Evolutionary conservation across 148 eudicot species (phyloP), one percentile per base, ranked within the genome.

Genomic region (Polygonum maritimum): DNA sequence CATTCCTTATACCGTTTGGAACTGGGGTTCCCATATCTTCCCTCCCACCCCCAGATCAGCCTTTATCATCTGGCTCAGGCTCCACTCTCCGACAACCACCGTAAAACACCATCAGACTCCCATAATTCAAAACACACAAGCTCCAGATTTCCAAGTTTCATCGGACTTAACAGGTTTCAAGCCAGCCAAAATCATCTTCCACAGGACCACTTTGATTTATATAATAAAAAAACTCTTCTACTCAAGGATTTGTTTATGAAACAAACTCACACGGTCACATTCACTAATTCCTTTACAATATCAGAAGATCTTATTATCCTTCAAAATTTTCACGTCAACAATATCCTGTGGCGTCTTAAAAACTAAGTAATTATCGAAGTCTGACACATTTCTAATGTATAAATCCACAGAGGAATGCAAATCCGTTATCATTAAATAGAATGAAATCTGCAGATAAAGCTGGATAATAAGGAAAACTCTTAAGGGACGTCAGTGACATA

Each of bases 401-500:
- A 67, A 36, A 35, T 35, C 44, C 40, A 13, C 21, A 35, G 14
- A 1, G 19, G 63, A 57, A 57, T 57, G 63, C 63, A 57, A 9
- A 57, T 57, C 13, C 10, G 1, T 57, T 57, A 3, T 12, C 10
- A 19, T 57, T 10, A 9, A 21, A 57, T 8, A 57, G 63, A 57
- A 21, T 21, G 63, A 57, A 19, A 57, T 19, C 35, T 57, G 38
- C 11, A 3, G 45, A 67, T 67, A 48, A 72, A 72, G 51, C 75
- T 19, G 16, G 76, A 79, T 76, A 33, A 45, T 60, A 76, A 22
- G 16, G 22, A 75, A 72, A 4, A 57, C 13, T 16, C 38, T 22
- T 0, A 41, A 48, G 40, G 40, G 52, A 72, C 33, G 22, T n/a
- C 38, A 26, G 47, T 47, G 57, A 76, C 94, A 84, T 85, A 91